These are phyloP conservation scores for Elongisporangium undulatum DNA, from an alignment of 352 stramenopile genomes.

Conservation along the genomic window DNA sequence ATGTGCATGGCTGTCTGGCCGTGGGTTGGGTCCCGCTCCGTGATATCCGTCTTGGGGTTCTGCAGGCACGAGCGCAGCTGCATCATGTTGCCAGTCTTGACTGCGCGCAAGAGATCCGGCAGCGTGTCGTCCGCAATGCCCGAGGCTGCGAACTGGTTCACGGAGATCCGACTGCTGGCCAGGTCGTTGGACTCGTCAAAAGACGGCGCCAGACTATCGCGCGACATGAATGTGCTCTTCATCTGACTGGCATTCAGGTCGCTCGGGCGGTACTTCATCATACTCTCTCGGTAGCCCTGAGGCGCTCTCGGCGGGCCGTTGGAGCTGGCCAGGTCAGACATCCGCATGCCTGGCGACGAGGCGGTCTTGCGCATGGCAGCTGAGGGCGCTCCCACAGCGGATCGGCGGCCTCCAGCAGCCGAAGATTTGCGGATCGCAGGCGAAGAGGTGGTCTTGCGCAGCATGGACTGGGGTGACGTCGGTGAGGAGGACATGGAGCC, in stretches of 20 bases:
- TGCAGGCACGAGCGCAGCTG: constrained; percentile 48
- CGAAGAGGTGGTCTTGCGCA: constrained; percentile 6
- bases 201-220: constrained; percentile 48
- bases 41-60: constrained; percentile 55
- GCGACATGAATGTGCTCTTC: constrained; percentile 34
- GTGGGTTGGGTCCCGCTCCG: constrained; percentile 62
- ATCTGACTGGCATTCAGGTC: constrained; percentile 50
- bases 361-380: constrained; percentile 3
- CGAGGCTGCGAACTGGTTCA: constrained; percentile 35
- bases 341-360: constrained; percentile 4
- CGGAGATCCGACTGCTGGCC: constrained; percentile 28
- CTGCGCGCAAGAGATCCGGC: constrained; percentile 53
- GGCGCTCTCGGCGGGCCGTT: not conserved
- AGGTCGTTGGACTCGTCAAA: constrained; percentile 13
- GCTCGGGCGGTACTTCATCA: constrained; percentile 68
- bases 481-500: constrained; percentile 2
- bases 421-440: constrained; percentile 7
- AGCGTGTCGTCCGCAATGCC: constrained; percentile 54
- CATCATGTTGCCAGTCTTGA: constrained; percentile 62
- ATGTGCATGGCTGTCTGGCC: constrained; percentile 77
- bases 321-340: not conserved
- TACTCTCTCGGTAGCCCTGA: constrained; percentile 52
- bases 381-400: not conserved
- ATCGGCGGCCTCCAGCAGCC: not conserved
- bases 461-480: not conserved